Evolutionary conservation across 257 asterid genomes (phyloP).

Genomic region (Fraxinus americana): DNA sequence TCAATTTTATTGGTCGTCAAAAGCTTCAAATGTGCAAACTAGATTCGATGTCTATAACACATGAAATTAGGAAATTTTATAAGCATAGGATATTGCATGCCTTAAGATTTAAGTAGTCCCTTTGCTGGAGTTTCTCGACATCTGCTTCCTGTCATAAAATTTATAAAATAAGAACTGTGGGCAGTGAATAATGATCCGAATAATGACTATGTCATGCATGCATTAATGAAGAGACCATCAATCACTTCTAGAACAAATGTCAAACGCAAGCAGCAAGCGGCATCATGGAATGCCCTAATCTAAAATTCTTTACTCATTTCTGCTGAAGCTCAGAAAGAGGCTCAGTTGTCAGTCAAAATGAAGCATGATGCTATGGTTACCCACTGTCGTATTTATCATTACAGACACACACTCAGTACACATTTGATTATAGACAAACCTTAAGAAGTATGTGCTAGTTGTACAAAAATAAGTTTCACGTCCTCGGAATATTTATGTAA

Average conservation of each 20-base stretch:
- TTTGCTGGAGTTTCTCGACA: constrained; percentile 94
- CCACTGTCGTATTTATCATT: neutral
- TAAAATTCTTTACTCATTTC: neutral
- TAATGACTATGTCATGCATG: neutral
- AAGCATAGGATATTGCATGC: constrained; percentile 36
- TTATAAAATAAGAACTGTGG: constrained; percentile 13
- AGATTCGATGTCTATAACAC: constrained; percentile 11
- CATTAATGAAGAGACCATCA: constrained; percentile 11
- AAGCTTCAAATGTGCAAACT: constrained; percentile 15
- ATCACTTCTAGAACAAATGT: constrained; percentile 3
- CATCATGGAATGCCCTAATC: constrained; percentile 1
- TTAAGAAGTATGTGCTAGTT: neutral
- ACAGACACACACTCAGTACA: neutral
- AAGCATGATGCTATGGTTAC: constrained; percentile 13
- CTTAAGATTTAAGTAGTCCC: constrained; percentile 88
- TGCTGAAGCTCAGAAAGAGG: constrained; percentile 1
- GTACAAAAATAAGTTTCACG: neutral
- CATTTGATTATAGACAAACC: neutral
- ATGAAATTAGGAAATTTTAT: constrained; percentile 23
- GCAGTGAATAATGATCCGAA: constrained; percentile 15
- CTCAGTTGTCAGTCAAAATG: neutral
- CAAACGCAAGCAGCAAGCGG: neutral
- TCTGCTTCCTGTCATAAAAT: constrained; percentile 72
- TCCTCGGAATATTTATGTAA: neutral
- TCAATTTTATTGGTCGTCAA: constrained; percentile 34